These are phyloP conservation scores for Nitzschia palea DNA, from an alignment of 108 stramenopile genomes.

Conservation along the genomic window DNA sequence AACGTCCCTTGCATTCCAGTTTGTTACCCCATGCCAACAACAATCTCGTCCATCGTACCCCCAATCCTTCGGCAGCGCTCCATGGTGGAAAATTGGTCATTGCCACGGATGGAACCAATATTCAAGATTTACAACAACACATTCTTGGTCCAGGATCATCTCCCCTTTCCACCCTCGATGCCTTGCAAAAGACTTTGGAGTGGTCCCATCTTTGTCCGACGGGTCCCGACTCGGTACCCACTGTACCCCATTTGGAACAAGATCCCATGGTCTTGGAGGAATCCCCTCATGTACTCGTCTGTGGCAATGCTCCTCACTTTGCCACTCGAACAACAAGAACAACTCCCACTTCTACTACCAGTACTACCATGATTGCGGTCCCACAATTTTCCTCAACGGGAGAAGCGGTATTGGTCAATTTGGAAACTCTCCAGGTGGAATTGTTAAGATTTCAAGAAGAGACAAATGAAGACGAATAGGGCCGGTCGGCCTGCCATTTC, in stretches of 20 bases:
- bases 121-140: constrained; percentile 63
- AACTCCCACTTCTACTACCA: not conserved
- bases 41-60: constrained; percentile 46
- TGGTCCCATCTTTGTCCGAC: constrained; percentile 84
- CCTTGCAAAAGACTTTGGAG: constrained; percentile 55
- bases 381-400: constrained; percentile 71
- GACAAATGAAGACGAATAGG: too few species aligned
- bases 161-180: constrained; percentile 41
- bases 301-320: constrained; percentile 64
- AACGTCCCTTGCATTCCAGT: constrained; percentile 75
- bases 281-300: constrained; percentile 60
- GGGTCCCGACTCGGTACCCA: constrained; percentile 84
- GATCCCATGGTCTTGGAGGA: constrained; percentile 79
- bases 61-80: constrained; percentile 75
- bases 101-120: constrained; percentile 78
- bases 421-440: constrained; percentile 66
- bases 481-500: too few species aligned
- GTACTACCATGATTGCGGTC: constrained; percentile 66
- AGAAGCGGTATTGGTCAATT: constrained; percentile 76
- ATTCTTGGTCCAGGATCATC: not conserved
- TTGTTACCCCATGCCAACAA: constrained; percentile 54
- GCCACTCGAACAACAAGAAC: constrained; percentile 32
- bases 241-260: constrained; percentile 59
- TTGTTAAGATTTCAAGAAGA: constrained; percentile 58
- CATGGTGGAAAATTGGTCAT: constrained; percentile 42